Conservation (phyloP, 495 filamentous ascomycete species). For the Aspergillus campestris region DNA sequence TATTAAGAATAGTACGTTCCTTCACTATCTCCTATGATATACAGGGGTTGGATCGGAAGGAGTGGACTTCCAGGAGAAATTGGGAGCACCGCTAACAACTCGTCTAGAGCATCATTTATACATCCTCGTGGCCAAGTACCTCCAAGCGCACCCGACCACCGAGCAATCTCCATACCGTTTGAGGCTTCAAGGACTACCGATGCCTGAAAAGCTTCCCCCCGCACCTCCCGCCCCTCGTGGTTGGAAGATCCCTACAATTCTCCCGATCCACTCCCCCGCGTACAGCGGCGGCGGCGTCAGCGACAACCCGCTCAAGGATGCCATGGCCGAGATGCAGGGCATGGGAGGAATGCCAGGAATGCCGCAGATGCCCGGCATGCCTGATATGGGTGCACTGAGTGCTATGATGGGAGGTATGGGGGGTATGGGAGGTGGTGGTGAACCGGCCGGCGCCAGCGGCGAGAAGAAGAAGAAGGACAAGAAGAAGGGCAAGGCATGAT, state of each 20-base stretch:
- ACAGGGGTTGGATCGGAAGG: not conserved
- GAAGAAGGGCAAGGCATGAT: conserved; percentile 39
- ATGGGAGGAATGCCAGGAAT: conserved; percentile 47
- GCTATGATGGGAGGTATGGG: conserved; percentile 26
- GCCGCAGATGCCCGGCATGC: conserved; percentile 36
- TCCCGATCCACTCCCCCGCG: conserved; percentile 81
- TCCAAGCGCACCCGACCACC: conserved; percentile 67
- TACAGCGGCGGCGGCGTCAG: conserved; percentile 90
- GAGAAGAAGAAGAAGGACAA: conserved; percentile 46
- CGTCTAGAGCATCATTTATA: conserved; percentile 76
- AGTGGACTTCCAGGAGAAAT: not conserved
- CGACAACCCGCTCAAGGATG: conserved; percentile 94
- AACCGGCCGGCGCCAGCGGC: conserved; percentile 28
- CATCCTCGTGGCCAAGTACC: conserved; percentile 61
- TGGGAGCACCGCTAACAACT: not conserved
- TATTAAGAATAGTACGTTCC: conserved; percentile 67
- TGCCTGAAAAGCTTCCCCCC: conserved; percentile 54
- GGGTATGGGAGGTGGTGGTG: conserved; percentile 12
- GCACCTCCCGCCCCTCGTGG: conserved; percentile 73
- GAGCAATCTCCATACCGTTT: conserved; percentile 59
- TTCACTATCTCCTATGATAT: conserved; percentile 4
- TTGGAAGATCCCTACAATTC: conserved; percentile 79
- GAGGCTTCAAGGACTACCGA: conserved; percentile 57
- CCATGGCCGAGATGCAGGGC: conserved; percentile 87
- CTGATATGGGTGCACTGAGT: conserved; percentile 29